Evolutionary conservation across 768 basidiomycete species (phyloP), one percentile per base, ranked within the genome.

Genomic region (Suillus plorans): DNA sequence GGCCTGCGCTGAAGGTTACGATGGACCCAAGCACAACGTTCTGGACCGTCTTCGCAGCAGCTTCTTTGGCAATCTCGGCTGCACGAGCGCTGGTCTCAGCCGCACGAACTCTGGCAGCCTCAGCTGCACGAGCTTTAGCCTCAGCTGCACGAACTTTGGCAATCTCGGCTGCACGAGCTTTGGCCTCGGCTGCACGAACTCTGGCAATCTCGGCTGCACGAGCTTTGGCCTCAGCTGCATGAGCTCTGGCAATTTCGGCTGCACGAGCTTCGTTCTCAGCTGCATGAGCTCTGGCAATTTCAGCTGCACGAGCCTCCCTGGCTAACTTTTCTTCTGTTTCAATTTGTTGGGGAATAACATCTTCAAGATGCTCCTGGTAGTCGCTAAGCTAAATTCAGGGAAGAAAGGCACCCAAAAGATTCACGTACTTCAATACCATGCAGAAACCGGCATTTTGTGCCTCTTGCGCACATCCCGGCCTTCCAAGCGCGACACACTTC

Each of bases 1-100:
- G 70, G 6, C 87, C 87, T 3, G 84, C 81, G 36, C 77, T 77
- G 49, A 78, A 86, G 3, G 84, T 84, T 22, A 84, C 80, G 49
- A 87, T 73, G 52, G 79, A 81, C 8, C 80, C 82, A 22, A 77
- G 76, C 18, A 85, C 80, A n/a, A 84, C 66, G 58, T 78, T 78
- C 62, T 74, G 81, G 13, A 81, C 76, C 2, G 78, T 80, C 56
- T 76, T 76, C 4, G 76, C 68, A 5, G 84, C 85, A 37, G 86
- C 84, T 62, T 73, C 72, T 66, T 73, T 72, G 25, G 61, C 69
- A 25, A 49, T 41, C 25, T 59, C 57, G 1, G 39, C 16, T 25
- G 57, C 57, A 13, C 44, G 57, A 28, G n/a, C 55, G 3, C 6
- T 31, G 1, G 31, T 1, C 31, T 31, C 31, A 31, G 31, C 31